phyloP scores from a whole-genome alignment of 371 early-diverging fungal species.

The Coemansia sp. region DNA sequence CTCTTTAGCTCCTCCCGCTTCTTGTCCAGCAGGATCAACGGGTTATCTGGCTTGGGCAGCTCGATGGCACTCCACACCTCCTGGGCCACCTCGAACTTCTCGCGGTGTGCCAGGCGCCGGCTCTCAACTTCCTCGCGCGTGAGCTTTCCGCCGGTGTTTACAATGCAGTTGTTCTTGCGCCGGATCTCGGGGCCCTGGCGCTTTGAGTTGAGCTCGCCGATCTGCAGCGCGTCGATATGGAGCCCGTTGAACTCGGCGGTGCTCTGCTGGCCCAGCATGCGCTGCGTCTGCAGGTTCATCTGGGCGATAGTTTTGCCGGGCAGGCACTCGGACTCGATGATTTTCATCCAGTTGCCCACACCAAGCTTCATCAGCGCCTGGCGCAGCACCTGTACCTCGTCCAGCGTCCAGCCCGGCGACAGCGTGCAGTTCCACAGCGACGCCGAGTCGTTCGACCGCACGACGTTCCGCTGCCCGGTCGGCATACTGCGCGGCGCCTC shows the following conservation, averaged over 20 bases:
- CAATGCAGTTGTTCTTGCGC: slow-evolving; percentile 89
- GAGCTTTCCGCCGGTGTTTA: slow-evolving; percentile 80
- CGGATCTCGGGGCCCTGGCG: slow-evolving; percentile 79
- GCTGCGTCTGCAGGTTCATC: slow-evolving; percentile 90
- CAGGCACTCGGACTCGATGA: slow-evolving; percentile 81
- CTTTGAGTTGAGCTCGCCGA: slow-evolving; percentile 77
- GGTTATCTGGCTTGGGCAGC: slow-evolving; percentile 64
- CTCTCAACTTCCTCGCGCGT: slow-evolving; percentile 73
- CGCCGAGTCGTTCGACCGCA: slow-evolving; percentile 88
- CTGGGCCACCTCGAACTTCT: slow-evolving; percentile 69
- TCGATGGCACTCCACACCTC: slow-evolving; percentile 68
- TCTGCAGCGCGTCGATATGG: slow-evolving; percentile 83
- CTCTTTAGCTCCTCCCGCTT: slow-evolving; percentile 58
- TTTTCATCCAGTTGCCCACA: slow-evolving; percentile 92
- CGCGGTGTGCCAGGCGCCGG: slow-evolving; percentile 69
- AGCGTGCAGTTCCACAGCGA: slow-evolving; percentile 91
- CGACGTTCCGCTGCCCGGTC: slow-evolving; percentile 82
- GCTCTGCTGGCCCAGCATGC: slow-evolving; percentile 91
- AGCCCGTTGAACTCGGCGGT: slow-evolving; percentile 91
- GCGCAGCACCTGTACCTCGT: slow-evolving; percentile 80
- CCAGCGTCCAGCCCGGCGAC: slow-evolving; percentile 88
- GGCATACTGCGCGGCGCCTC: slow-evolving; percentile 82
- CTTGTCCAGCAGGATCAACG: slow-evolving; percentile 53
- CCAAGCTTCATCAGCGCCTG: slow-evolving; percentile 87
- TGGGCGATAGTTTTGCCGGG: slow-evolving; percentile 93